These are phyloP conservation scores for Psophocarpus tetragonolobus DNA, from an alignment of 306 rosid genomes.

Conservation along the genomic window DNA sequence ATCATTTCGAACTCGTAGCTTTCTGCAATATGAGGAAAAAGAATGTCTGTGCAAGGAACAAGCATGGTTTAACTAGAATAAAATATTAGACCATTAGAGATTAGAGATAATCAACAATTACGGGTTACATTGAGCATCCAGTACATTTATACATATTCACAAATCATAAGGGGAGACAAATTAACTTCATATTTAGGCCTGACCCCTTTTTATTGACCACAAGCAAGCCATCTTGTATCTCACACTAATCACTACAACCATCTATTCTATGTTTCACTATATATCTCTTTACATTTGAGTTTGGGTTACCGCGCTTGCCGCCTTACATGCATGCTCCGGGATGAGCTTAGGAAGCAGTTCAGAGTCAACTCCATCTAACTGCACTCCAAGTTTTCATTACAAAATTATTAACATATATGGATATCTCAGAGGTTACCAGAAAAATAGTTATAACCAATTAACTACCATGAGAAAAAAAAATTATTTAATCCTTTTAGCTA, in stretches of 20 bases:
- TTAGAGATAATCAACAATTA: constrained; percentile 48
- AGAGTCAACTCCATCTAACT: constrained; percentile 75
- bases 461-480: background rate
- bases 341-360: constrained; percentile 78
- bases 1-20: constrained; percentile 33
- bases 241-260: constrained; percentile 43
- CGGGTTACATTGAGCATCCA: constrained; percentile 54
- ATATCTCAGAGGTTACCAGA: background rate
- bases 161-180: constrained; percentile 53
- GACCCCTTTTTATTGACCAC: constrained; percentile 53
- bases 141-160: constrained; percentile 62
- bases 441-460: background rate
- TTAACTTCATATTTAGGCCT: constrained; percentile 48
- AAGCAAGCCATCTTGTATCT: constrained; percentile 46
- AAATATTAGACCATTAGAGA: constrained; percentile 49
- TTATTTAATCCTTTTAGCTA: background rate
- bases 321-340: constrained; percentile 84
- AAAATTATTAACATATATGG: background rate
- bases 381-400: constrained; percentile 35
- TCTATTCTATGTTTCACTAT: constrained; percentile 42
- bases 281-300: constrained; percentile 53
- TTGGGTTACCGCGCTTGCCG: constrained; percentile 60
- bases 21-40: constrained; percentile 37
- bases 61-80: constrained; percentile 42
- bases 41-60: constrained; percentile 41